phyloP scores from a whole-genome alignment of 352 stramenopile species.

The Pythium aristosporum region DNA sequence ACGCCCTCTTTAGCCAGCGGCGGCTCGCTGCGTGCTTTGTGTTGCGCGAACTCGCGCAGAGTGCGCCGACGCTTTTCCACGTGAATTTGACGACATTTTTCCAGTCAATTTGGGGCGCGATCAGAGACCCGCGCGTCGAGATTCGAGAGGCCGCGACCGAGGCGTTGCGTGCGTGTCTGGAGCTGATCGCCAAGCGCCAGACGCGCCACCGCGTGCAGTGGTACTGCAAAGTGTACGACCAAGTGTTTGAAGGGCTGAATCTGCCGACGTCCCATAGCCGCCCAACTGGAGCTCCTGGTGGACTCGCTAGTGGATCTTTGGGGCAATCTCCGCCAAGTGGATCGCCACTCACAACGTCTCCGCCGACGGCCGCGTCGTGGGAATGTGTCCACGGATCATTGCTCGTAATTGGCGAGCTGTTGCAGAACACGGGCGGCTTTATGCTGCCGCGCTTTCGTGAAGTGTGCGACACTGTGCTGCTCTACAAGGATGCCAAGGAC shows the following conservation, averaged over 20 bases:
- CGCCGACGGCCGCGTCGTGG: slow-evolving; percentile 44
- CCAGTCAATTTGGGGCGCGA: slow-evolving; percentile 88
- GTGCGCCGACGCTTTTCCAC: slow-evolving; percentile 90
- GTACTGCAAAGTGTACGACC: slow-evolving; percentile 92
- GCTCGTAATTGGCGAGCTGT: slow-evolving; percentile 92
- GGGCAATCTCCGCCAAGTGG: slow-evolving; percentile 18
- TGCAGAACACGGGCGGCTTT: slow-evolving; percentile 95
- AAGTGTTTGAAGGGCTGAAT: slow-evolving; percentile 82
- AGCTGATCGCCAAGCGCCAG: slow-evolving; percentile 83
- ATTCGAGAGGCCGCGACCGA: slow-evolving; percentile 83
- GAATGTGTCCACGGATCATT: slow-evolving; percentile 94
- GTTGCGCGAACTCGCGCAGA: slow-evolving; percentile 80
- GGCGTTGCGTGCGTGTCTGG: slow-evolving; percentile 84
- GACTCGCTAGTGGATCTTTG: background rate
- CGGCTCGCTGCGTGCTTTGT: slow-evolving; percentile 83
- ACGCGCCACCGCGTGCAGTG: slow-evolving; percentile 86
- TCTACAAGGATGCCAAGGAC: slow-evolving; percentile 90
- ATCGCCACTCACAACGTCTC: background rate
- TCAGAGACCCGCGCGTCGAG: slow-evolving; percentile 71
- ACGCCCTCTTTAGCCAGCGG: slow-evolving; percentile 74
- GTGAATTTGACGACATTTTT: slow-evolving; percentile 92
- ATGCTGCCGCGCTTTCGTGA: slow-evolving; percentile 97
- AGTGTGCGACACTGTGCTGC: slow-evolving; percentile 92
- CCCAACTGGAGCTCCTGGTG: slow-evolving; percentile 8
- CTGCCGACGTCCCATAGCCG: slow-evolving; percentile 22